Conservation (phyloP, 139 green algal species). For the Dunaliella primolecta region DNA sequence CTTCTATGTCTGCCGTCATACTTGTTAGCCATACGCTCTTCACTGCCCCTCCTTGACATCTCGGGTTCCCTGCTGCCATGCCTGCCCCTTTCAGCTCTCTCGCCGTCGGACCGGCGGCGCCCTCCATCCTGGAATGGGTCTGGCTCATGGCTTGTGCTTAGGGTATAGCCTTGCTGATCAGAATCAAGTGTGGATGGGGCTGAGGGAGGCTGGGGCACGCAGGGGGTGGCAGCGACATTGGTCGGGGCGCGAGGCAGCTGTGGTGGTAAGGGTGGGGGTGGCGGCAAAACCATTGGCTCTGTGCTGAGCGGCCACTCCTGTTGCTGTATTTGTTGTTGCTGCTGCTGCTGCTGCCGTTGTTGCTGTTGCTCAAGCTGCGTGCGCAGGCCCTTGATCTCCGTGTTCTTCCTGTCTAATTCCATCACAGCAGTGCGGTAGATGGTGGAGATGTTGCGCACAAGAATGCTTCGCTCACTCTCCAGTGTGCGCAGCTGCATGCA, state of each 20-base stretch:
- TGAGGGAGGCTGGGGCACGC: no score
- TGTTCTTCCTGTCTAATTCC: conserved; percentile 63
- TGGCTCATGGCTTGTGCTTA: no score
- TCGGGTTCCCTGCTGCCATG: background rate
- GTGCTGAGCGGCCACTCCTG: background rate
- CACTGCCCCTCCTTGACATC: background rate
- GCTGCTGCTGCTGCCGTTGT: background rate
- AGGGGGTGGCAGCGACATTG: no score
- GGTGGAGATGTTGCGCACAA: conserved; percentile 63
- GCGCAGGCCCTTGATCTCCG: conserved; percentile 53
- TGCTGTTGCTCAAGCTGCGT: conserved; percentile 9
- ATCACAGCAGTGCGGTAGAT: conserved; percentile 73
- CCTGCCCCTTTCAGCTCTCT: background rate
- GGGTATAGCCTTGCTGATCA: no score
- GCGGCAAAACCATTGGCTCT: background rate
- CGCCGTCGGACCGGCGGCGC: no score
- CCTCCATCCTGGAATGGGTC: no score
- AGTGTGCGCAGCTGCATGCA: conserved; percentile 42
- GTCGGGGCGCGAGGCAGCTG: no score
- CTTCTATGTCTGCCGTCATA: background rate
- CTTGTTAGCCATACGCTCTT: background rate
- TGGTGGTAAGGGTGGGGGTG: background rate
- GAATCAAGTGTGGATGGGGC: no score
- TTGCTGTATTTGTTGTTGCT: background rate
- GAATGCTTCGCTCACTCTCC: conserved; percentile 26